Evolutionary conservation across 2,329 filamentous ascomycete species (phyloP), one percentile per base, ranked within the genome.

Genomic region (Fusarium begoniae): DNA sequence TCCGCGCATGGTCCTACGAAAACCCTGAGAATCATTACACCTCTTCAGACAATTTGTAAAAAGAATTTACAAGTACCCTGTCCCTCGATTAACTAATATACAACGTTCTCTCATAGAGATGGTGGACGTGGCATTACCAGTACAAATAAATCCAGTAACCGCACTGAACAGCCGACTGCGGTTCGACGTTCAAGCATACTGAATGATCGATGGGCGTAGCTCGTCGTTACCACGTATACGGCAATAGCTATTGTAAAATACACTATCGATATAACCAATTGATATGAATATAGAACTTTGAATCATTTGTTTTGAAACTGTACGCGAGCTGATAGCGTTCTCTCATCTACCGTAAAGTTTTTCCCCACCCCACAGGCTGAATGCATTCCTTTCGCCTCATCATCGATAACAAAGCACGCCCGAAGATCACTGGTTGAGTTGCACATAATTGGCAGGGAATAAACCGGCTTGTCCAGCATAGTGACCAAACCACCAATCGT

Each of bases 401-500:
- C 40, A 51, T 24, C 63, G 41, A 51, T 53, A 59, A 56, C 45
- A 57, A 56, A 61, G 35, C 26, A 54, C 26, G 15, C 24, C 35
- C 47, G 12, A 44, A 47, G 44, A 60, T 62, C 73, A 75, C 69
- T 75, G 62, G 76, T 90, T 83, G 61, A 92, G 83, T 81, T 91
- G 84, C 72, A 93, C 91, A 77, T 93, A 93, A 81, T 93, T 92
- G 80, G 91, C 88, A 18, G 91, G 91, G 90, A 99, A 99, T 51
- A 99, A 88, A 70, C 96, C 96, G 37, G 89, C 89, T 66, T 92
- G 89, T 57, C 95, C 95, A 32, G 91, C 88, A 82, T 93, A 97
- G 79, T 93, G 91, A 66, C 96, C 96, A 78, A 96, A 93, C 96
- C 96, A 99, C 96, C 96, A 99, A 81, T 99, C 96, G 75, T 98